Evolutionary conservation across 345 rosid genomes (phyloP), one percentile per base, ranked within the genome.

Genomic region (Streptanthus diversifolius): DNA sequence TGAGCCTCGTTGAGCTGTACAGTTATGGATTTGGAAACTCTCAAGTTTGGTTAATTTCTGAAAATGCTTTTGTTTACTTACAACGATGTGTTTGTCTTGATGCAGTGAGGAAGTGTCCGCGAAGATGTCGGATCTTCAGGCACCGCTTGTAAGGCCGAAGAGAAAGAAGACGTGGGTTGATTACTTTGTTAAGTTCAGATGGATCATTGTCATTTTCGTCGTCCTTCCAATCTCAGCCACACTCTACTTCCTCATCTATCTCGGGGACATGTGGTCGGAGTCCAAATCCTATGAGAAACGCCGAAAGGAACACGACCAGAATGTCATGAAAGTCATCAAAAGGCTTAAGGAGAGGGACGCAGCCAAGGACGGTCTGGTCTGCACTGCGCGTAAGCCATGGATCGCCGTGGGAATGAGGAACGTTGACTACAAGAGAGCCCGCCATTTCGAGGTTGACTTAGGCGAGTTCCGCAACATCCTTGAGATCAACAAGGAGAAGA

Each of bases 351-450:
- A 87, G 72, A 86, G 99, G 76, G 69, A 95, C 41, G 83, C 95
- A 2, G 74, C 85, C 45, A 92, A 90, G 80, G 99, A 92, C 71
- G 99, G 99, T 10, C 97, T 95, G 12, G 98, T 95, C 62, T 95
- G 99, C 86, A 92, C 99, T 0, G 99, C 98, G 1, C 98, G 98
- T 30, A 95, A 95, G 80, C 99, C 99, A 4, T 95, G 97, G 97
- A 83, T 92, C 45, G 98, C 98, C 9, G 99, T 95, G 41, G 99
- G 99, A 60, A 95, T 95, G 99, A 76, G 99, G 61, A 95, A 95
- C 81, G 99, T 95, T 29, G 99, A 95, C 83, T 95, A 95, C 75
- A 95, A 95, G 79, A 80, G 99, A 67, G 98, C 97, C 4, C 79
- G 98, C 2, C 99, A 92, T 78, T 95, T 83, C 64, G 99, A 95